A percentile compares a stretch with the other conserved stretches of the same genome.
Evolutionary conservation across 352 stramenopile species (phyloP).

Genomic region (Thalassiosira mediterranea): DNA sequence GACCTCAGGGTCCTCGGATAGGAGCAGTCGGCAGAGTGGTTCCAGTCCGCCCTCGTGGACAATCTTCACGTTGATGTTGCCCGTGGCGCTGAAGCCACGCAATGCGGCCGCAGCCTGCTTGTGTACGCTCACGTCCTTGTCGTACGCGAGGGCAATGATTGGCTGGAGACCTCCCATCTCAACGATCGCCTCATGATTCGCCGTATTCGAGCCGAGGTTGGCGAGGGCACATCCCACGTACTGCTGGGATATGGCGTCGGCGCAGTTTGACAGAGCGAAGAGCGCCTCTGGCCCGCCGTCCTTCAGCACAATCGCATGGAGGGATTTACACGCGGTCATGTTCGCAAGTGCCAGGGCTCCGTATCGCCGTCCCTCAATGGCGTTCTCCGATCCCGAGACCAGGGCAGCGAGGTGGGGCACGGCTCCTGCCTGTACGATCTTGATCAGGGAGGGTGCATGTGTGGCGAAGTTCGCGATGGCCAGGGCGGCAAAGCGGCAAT

Average conservation of each 20-base stretch:
- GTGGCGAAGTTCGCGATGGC: constrained; percentile 93
- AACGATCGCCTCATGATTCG: constrained; percentile 92
- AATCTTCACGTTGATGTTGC: constrained; percentile 95
- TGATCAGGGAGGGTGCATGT: constrained; percentile 91
- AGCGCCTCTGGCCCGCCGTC: constrained; percentile 90
- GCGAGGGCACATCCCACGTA: constrained; percentile 94
- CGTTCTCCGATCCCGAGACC: constrained; percentile 85
- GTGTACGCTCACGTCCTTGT: constrained; percentile 91
- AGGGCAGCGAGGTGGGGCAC: constrained; percentile 74
- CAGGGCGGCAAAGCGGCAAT: constrained; percentile 93
- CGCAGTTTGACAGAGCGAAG: constrained; percentile 91
- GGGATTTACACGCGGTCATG: constrained; percentile 92
- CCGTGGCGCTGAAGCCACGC: constrained; percentile 90
- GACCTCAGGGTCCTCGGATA: constrained; percentile 91
- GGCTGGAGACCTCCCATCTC: constrained; percentile 94
- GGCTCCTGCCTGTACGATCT: constrained; percentile 93
- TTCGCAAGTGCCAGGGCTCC: constrained; percentile 94
- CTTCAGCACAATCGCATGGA: constrained; percentile 92
- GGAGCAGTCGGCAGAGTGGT: constrained; percentile 90
- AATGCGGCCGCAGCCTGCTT: constrained; percentile 93
- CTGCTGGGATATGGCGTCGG: constrained; percentile 92
- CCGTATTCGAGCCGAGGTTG: constrained; percentile 92
- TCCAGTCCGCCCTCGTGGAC: constrained; percentile 95
- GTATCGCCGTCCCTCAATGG: constrained; percentile 93
- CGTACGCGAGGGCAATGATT: constrained; percentile 92